These are phyloP conservation scores for Xylaria sp. DNA, from an alignment of 2,329 filamentous ascomycete species.

Conservation along the genomic window DNA sequence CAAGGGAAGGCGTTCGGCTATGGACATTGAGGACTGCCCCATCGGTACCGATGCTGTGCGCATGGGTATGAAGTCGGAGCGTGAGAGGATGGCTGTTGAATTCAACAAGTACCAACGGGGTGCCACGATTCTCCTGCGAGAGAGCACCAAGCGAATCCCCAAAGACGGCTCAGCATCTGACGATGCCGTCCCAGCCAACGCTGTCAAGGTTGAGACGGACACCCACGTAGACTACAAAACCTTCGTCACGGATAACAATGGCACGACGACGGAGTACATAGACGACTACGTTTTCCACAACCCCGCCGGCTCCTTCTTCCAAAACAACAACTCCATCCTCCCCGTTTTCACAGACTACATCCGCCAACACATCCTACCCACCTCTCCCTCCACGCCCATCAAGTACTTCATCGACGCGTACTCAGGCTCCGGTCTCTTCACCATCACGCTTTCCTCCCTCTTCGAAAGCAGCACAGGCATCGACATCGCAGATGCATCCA, in stretches of 20 bases:
- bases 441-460: slow-evolving; percentile 79
- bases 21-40: slow-evolving; percentile 97
- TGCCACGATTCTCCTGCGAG: slow-evolving; percentile 82
- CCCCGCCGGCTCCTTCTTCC: slow-evolving; percentile 92
- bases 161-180: slow-evolving; percentile 37
- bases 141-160: slow-evolving; percentile 66
- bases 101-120: slow-evolving; percentile 69
- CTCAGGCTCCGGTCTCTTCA: slow-evolving; percentile 95
- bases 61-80: slow-evolving; percentile 70
- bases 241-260: slow-evolving; percentile 83
- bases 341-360: slow-evolving; percentile 82
- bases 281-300: slow-evolving; percentile 81
- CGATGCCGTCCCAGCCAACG: slow-evolving; percentile 34
- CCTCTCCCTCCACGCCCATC: slow-evolving; percentile 30
- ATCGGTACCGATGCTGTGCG: slow-evolving; percentile 86
- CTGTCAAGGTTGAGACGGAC: slow-evolving; percentile 50
- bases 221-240: slow-evolving; percentile 71
- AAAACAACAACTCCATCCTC: slow-evolving; percentile 99
- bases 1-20: slow-evolving; percentile 71
- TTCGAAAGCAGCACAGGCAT: slow-evolving; percentile 85
- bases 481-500: slow-evolving; percentile 77
- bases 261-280: slow-evolving; percentile 80
- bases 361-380: slow-evolving; percentile 67
- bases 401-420: slow-evolving; percentile 93
- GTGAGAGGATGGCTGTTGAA: slow-evolving; percentile 67